Base-by-base conservation (phyloP, 2,329 filamentous ascomycete species). In the Fusarium newnesense region DNA sequence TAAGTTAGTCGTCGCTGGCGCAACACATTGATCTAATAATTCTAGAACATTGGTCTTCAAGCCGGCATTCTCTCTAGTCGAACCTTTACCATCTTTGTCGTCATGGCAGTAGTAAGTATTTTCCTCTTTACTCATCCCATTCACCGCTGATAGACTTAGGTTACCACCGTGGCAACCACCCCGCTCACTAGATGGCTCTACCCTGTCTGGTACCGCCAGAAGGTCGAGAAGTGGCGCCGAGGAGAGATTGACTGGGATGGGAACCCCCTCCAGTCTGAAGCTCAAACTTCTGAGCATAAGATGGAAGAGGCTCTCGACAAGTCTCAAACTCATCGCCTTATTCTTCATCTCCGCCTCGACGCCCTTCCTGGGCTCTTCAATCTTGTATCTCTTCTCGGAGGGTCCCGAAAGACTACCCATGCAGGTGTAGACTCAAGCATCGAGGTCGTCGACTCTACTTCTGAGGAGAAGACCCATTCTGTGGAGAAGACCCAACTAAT, bases 61-160 rank as follows among this genome's bases (percentile, higher is more conserved):
- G 94, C 95, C 26, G 90, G 90, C 40, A 97, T 97, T 69, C 85
- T 97, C 24, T 95, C 93, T 66, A 88, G 87, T 1, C 87, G 93
- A 21, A 97, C 94, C 0, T 97, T 97, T 77, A 97, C 95, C 59
- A 97, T 97, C 61, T 97, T 97, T 75, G 94, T 97, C 28, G 93
- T 97, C 78, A 97, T 97, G 95, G 95, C 95, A 13, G 85, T 97
- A 5, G 86, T 76, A 75, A 50, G 74, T 52, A 16, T 43, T n/a
- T 4, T 28, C 26, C 1, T 6, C 6, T 24, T 11, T 18, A 2
- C 24, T 28, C 8, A 7, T 9, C 16, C 5, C 19, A 7, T 7
- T 15, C 19, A 13, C 13, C 18, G 32, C 56, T 76, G 57, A 75
- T 34, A 9, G n/a, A 6, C 24, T 2, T 26, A 76, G 75, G 74